Conservation (phyloP, 345 rosid genomes). For the Syzygium grande region DNA sequence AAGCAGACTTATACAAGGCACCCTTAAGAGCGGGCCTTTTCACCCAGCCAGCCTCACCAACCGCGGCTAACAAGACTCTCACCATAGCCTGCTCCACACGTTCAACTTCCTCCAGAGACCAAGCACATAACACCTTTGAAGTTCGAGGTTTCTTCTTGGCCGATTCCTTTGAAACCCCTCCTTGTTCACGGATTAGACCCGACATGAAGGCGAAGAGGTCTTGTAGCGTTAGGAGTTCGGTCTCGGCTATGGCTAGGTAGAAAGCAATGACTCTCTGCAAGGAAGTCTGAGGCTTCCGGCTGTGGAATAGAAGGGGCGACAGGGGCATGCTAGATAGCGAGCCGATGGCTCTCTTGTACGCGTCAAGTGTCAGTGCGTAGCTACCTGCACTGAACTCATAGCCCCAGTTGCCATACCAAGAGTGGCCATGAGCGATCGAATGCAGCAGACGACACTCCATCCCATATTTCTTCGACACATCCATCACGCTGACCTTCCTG, state of each 20-base stretch:
- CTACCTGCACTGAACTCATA: conserved; percentile 58
- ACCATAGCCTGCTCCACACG: conserved; percentile 37
- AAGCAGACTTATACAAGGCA: conserved; percentile 34
- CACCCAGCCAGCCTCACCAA: conserved; percentile 31
- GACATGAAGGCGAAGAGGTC: conserved; percentile 53
- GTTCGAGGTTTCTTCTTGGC: background rate
- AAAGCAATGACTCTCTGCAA: conserved; percentile 39
- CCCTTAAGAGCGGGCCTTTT: conserved; percentile 51
- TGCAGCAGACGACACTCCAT: conserved; percentile 53
- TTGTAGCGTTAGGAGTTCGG: conserved; percentile 38
- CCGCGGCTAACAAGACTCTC: conserved; percentile 36
- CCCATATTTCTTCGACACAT: conserved; percentile 60
- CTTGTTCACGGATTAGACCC: conserved; percentile 18
- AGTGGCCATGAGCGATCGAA: conserved; percentile 41
- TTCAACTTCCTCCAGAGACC: conserved; percentile 48
- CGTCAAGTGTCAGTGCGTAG: conserved; percentile 44
- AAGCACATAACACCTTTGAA: conserved; percentile 27
- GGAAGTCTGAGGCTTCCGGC: conserved; percentile 27
- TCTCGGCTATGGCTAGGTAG: conserved; percentile 41
- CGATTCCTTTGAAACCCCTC: background rate
- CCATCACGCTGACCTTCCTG: conserved; percentile 69
- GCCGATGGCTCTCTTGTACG: conserved; percentile 34
- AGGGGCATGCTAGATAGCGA: conserved; percentile 39
- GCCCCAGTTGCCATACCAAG: conserved; percentile 75
- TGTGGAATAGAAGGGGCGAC: conserved; percentile 28